These are phyloP conservation scores for Selaginella tamariscina DNA, from an alignment of 75 land plant genomes.

Conservation along the genomic window DNA sequence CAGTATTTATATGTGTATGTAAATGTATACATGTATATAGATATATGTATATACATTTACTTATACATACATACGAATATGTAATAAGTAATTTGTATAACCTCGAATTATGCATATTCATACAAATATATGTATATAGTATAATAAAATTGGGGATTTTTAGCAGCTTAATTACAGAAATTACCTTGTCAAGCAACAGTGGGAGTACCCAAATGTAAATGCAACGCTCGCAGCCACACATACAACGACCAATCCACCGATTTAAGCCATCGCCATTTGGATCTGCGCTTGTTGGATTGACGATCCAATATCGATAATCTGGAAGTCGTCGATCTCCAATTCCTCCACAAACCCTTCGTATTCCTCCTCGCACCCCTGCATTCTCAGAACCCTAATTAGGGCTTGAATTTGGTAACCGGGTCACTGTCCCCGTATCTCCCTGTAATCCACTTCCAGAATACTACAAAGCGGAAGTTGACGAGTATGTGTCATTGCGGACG, in stretches of 20 bases:
- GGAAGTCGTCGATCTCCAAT: neutral
- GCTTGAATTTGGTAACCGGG: no score
- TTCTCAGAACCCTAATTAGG: no score
- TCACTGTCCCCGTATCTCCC: no score
- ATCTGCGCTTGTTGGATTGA: slow-evolving; percentile 2
- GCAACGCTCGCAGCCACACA: slow-evolving; percentile 21
- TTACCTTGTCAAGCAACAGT: slow-evolving; percentile 64
- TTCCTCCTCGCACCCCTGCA: no score
- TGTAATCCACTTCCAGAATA: no score
- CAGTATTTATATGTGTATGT: no score
- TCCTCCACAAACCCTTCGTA: no score
- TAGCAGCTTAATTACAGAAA: no score
- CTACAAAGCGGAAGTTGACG: no score
- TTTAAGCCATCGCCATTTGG: slow-evolving; percentile 43
- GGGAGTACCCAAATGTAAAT: slow-evolving; percentile 61
- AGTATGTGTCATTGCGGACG: no score
- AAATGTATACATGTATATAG: neutral
- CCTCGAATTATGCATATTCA: neutral
- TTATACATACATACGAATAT: neutral
- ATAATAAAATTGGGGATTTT: no score
- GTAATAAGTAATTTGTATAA: neutral
- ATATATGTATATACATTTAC: neutral
- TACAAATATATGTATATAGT: no score
- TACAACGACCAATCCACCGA: slow-evolving; percentile 19
- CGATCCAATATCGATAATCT: neutral